These are phyloP conservation scores for Eucalyptus leucophloia DNA, from an alignment of 345 rosid genomes.

Conservation along the genomic window DNA sequence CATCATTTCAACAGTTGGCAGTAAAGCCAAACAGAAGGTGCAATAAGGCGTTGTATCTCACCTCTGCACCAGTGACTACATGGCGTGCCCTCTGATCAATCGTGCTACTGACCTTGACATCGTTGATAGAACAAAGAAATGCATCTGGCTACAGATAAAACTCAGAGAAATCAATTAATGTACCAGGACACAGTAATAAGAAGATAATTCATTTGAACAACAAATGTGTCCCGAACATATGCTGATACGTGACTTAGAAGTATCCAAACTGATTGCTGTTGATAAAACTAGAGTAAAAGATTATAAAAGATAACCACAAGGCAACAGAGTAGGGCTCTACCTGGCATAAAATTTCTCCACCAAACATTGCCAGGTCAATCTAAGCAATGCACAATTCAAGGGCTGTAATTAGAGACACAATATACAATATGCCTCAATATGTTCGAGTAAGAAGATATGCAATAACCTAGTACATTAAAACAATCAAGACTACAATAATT, in stretches of 20 bases:
- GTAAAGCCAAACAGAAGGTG: not conserved
- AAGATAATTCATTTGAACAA: not conserved
- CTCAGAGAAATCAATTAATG: not conserved
- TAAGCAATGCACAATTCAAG: slow-evolving; percentile 16
- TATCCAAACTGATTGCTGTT: not conserved
- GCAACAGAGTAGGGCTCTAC: slow-evolving; percentile 27
- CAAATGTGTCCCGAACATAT: not conserved
- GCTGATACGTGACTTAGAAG: not conserved
- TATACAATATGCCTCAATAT: not conserved
- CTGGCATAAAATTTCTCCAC: slow-evolving; percentile 94
- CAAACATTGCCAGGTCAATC: slow-evolving; percentile 90
- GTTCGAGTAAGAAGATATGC: not conserved
- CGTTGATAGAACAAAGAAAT: slow-evolving; percentile 86
- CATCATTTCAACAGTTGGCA: not conserved
- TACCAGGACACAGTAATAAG: not conserved
- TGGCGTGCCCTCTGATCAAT: slow-evolving; percentile 75
- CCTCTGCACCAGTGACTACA: slow-evolving; percentile 66
- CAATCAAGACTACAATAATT: not conserved
- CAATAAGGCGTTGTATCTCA: slow-evolving; percentile 1
- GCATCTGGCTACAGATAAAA: slow-evolving; percentile 88
- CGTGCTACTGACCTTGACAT: slow-evolving; percentile 75
- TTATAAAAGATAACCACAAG: not conserved
- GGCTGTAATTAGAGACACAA: not conserved
- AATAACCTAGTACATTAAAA: not conserved
- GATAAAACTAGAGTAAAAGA: not conserved